These are phyloP conservation scores for Metschnikowia borealis DNA, from an alignment of 805 yeast genomes.

Conservation along the genomic window DNA sequence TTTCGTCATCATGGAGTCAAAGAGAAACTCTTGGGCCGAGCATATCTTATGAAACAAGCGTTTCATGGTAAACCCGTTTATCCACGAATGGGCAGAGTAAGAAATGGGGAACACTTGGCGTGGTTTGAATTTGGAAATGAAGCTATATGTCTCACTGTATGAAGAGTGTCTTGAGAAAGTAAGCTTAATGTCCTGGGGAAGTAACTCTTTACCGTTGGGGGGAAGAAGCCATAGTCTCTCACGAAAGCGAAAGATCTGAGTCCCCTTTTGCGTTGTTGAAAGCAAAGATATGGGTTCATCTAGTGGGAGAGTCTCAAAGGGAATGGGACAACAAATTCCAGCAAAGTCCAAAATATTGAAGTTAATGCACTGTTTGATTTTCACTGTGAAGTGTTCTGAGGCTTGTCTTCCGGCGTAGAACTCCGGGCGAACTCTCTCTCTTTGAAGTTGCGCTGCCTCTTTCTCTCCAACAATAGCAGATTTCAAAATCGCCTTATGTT, in stretches of 20 bases:
- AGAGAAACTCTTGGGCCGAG: slow-evolving; percentile 5
- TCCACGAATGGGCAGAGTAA: slow-evolving; percentile 32
- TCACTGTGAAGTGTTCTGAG: slow-evolving; percentile 16
- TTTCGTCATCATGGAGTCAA: slow-evolving; percentile 9
- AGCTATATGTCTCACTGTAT: slow-evolving; percentile 34
- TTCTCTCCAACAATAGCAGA: background rate
- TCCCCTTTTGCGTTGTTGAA: slow-evolving; percentile 19
- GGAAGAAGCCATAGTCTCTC: slow-evolving; percentile 29
- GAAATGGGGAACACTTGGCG: slow-evolving; percentile 43
- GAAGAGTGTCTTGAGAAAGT: slow-evolving; percentile 48
- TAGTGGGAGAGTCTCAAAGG: slow-evolving; percentile 14
- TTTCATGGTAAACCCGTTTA: slow-evolving; percentile 34
- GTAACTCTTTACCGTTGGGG: slow-evolving; percentile 21
- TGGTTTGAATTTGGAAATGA: slow-evolving; percentile 35
- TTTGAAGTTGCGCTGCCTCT: background rate
- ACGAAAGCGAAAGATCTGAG: slow-evolving; percentile 21
- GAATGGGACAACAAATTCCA: slow-evolving; percentile 27
- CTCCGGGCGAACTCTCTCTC: background rate
- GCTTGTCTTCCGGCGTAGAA: slow-evolving; percentile 8
- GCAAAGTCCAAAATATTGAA: slow-evolving; percentile 33
- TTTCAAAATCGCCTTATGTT: slow-evolving; percentile 3
- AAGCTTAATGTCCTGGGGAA: slow-evolving; percentile 35
- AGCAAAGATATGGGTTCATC: slow-evolving; percentile 16
- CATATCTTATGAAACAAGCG: slow-evolving; percentile 37
- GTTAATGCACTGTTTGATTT: slow-evolving; percentile 35